Evolutionary conservation across 345 rosid species (phyloP).

Genomic region (Citrus hindsii): DNA sequence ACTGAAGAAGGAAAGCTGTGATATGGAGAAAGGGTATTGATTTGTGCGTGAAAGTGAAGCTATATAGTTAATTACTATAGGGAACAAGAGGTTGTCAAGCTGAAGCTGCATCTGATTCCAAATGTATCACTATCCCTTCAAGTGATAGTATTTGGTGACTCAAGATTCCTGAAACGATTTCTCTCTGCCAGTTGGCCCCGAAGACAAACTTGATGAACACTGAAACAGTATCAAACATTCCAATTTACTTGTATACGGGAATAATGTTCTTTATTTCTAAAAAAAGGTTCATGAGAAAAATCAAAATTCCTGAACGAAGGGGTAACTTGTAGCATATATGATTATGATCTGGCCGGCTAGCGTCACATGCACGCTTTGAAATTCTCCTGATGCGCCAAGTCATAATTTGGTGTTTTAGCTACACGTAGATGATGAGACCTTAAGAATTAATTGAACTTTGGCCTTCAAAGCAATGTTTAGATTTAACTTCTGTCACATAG

Average conservation of each 20-base stretch:
- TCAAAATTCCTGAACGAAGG: not conserved
- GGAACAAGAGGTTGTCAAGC: not conserved
- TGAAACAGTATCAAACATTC: not conserved
- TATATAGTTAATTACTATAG: not conserved
- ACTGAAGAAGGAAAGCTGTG: not conserved
- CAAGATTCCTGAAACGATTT: constrained; percentile 1
- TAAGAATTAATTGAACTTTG: too few species aligned
- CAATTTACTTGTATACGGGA: not conserved
- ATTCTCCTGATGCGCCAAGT: too few species aligned
- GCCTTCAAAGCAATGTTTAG: too few species aligned
- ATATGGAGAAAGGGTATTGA: not conserved
- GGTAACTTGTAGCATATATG: not conserved
- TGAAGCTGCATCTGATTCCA: constrained; percentile 26
- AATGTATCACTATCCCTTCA: not conserved
- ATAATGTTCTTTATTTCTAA: not conserved
- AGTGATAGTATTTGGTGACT: not conserved
- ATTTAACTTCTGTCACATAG: too few species aligned
- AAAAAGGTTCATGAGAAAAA: not conserved
- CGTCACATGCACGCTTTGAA: too few species aligned
- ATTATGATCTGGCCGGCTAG: too few species aligned
- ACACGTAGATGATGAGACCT: too few species aligned
- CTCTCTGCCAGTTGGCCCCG: not conserved
- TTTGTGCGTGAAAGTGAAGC: not conserved
- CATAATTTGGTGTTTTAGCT: not conserved
- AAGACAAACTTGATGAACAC: not conserved